Evolutionary conservation across 805 yeast species (phyloP).

Genomic region (Nematodospora valgi): DNA sequence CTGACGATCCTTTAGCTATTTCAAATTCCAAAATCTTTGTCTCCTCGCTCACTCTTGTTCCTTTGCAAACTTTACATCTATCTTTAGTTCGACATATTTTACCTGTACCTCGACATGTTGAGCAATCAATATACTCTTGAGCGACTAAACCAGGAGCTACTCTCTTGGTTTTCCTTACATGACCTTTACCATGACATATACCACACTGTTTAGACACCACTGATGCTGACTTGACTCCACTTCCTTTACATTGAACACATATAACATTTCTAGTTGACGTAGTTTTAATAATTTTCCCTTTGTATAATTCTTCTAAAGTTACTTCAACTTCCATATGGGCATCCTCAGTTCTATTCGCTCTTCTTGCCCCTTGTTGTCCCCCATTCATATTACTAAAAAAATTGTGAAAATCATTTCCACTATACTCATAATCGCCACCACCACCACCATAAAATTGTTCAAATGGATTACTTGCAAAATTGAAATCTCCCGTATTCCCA

Average conservation of each 20-base stretch:
- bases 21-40: conserved; percentile 73
- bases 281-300: conserved; percentile 76
- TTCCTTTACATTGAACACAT: conserved; percentile 72
- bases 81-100: conserved; percentile 58
- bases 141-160: conserved; percentile 77
- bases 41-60: conserved; percentile 58
- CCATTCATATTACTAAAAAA: conserved; percentile 52
- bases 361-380: conserved; percentile 13
- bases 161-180: conserved; percentile 53
- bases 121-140: conserved; percentile 58
- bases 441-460: conserved; percentile 37
- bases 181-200: conserved; percentile 72
- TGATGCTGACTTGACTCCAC: conserved; percentile 59
- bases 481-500: conserved; percentile 12
- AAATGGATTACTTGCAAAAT: conserved; percentile 30
- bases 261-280: conserved; percentile 67
- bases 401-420: conserved; percentile 72
- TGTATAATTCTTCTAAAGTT: conserved; percentile 69
- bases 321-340: conserved; percentile 65
- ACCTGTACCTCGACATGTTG: conserved; percentile 71
- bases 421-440: conserved; percentile 44
- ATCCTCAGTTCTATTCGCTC: conserved; percentile 52
- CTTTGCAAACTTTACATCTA: conserved; percentile 73
- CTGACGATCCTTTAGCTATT: conserved; percentile 66
- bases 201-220: conserved; percentile 58